Percentiles rank a stretch among this genome's conserved stretches.
Evolutionary conservation across 78 protist genomes (phyloP).

Genomic region (Parvularia atlantis): DNA sequence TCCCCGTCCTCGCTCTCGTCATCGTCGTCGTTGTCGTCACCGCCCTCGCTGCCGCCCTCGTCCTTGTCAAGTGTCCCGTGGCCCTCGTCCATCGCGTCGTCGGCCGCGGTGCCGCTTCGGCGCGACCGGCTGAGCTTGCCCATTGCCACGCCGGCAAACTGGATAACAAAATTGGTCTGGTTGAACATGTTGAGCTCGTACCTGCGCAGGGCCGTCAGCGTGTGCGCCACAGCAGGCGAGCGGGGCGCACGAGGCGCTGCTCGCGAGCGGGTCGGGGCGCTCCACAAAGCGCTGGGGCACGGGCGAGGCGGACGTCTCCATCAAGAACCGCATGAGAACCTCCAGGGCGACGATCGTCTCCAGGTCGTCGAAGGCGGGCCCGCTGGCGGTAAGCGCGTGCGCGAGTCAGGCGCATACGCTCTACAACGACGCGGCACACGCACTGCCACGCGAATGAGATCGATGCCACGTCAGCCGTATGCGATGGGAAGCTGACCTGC

Average conservation of each 20-base stretch:
- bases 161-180: constrained; percentile 20
- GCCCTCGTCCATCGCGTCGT: constrained; percentile 9
- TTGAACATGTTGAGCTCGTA: constrained; percentile 35
- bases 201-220: too few relatives aligned
- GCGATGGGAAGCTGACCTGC: too few relatives aligned
- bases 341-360: not conserved
- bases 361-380: not conserved
- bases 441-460: too few relatives aligned
- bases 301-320: constrained; percentile 4
- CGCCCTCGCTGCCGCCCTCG: too few relatives aligned
- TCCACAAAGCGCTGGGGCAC: constrained; percentile 23
- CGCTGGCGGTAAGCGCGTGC: too few relatives aligned
- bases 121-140: not conserved
- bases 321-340: not conserved
- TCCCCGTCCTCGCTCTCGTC: too few relatives aligned
- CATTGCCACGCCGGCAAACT: constrained; percentile 27
- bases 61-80: too few relatives aligned
- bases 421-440: too few relatives aligned
- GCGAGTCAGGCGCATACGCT: too few relatives aligned
- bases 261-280: constrained; percentile 8
- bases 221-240: too few relatives aligned
- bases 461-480: too few relatives aligned
- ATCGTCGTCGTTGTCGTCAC: too few relatives aligned
- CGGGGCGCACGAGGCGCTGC: not conserved
- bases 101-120: constrained; percentile 8